Percentiles rank a stretch among this genome's conserved stretches.
Evolutionary conservation across 2,329 filamentous ascomycete genomes (phyloP).

Genomic region (Geosmithia putterillii): DNA sequence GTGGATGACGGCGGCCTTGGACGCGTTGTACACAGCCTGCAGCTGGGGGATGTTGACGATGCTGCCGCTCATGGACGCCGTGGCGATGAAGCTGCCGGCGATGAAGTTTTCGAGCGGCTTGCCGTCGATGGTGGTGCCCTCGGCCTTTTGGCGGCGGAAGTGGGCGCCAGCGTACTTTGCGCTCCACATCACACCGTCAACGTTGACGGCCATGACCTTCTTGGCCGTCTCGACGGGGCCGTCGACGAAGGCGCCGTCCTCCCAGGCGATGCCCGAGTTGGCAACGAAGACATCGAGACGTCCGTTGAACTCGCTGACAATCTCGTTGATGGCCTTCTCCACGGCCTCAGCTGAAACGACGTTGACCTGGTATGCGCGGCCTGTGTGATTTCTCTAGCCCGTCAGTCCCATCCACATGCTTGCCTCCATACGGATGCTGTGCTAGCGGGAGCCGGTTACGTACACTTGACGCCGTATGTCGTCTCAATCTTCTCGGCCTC

Average conservation of each 20-base stretch:
- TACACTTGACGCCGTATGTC: conserved; percentile 56
- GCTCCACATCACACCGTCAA: conserved; percentile 70
- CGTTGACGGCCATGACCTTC: conserved; percentile 57
- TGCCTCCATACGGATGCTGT: too few species aligned
- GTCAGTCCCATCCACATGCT: not conserved
- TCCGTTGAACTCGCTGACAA: conserved; percentile 56
- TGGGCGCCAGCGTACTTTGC: conserved; percentile 57
- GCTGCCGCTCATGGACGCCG: conserved; percentile 66
- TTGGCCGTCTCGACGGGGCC: conserved; percentile 51
- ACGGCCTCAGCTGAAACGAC: conserved; percentile 41
- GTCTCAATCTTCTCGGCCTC: conserved; percentile 51
- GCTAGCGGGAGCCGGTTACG: too few species aligned
- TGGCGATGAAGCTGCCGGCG: conserved; percentile 63
- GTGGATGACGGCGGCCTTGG: conserved; percentile 53
- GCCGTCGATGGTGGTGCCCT: conserved; percentile 51
- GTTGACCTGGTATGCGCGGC: conserved; percentile 51
- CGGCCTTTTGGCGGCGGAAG: conserved; percentile 58
- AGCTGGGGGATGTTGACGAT: conserved; percentile 68
- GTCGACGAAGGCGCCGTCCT: conserved; percentile 53
- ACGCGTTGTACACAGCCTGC: conserved; percentile 62
- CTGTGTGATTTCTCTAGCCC: conserved; percentile 16
- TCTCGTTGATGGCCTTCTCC: conserved; percentile 34
- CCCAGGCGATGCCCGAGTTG: conserved; percentile 68
- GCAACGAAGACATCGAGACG: conserved; percentile 69
- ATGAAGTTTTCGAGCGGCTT: conserved; percentile 47